A percentile compares a stretch with the other conserved stretches of the same genome.
These are phyloP conservation scores for Verticillium tricorpus DNA, from an alignment of 2,329 filamentous ascomycete genomes.

Conservation along the genomic window DNA sequence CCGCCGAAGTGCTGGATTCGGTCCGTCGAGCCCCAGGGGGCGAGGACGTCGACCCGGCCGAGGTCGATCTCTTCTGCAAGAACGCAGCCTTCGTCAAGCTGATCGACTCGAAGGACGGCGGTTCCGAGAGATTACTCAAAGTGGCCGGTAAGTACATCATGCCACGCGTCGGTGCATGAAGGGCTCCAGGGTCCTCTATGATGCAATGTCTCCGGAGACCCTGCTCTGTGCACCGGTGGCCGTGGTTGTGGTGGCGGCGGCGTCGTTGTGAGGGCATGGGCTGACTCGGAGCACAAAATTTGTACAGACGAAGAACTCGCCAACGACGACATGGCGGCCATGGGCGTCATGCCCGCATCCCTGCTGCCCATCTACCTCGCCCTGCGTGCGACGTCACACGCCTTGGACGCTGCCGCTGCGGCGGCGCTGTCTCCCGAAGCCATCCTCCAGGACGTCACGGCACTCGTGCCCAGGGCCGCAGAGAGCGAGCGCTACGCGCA, in stretches of 20 bases:
- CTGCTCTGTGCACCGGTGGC: neutral
- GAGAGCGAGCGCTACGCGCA: slow-evolving; percentile 45
- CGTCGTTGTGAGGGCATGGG: neutral
- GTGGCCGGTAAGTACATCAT: slow-evolving; percentile 43
- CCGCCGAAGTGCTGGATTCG: slow-evolving; percentile 65
- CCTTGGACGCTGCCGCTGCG: slow-evolving; percentile 3
- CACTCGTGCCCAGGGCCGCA: slow-evolving; percentile 40
- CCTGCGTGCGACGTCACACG: slow-evolving; percentile 49
- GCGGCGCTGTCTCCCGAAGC: slow-evolving; percentile 41
- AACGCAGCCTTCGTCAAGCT: slow-evolving; percentile 91
- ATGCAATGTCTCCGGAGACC: neutral
- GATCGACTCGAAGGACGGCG: slow-evolving; percentile 52
- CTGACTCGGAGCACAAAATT: neutral
- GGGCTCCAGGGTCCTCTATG: neutral
- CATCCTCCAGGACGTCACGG: slow-evolving; percentile 44
- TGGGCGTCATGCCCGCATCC: slow-evolving; percentile 48
- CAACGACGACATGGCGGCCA: slow-evolving; percentile 48
- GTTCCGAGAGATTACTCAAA: slow-evolving; percentile 44
- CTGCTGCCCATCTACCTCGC: slow-evolving; percentile 67
- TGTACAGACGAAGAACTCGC: slow-evolving; percentile 46
- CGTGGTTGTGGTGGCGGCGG: neutral
- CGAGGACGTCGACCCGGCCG: slow-evolving; percentile 57
- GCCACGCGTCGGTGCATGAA: neutral
- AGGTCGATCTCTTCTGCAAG: slow-evolving; percentile 92
- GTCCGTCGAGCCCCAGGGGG: slow-evolving; percentile 50